Percentiles rank a stretch among this genome's conserved stretches.
Conservation (phyloP, 306 rosid species). For the Citrullus mucosospermus region DNA sequence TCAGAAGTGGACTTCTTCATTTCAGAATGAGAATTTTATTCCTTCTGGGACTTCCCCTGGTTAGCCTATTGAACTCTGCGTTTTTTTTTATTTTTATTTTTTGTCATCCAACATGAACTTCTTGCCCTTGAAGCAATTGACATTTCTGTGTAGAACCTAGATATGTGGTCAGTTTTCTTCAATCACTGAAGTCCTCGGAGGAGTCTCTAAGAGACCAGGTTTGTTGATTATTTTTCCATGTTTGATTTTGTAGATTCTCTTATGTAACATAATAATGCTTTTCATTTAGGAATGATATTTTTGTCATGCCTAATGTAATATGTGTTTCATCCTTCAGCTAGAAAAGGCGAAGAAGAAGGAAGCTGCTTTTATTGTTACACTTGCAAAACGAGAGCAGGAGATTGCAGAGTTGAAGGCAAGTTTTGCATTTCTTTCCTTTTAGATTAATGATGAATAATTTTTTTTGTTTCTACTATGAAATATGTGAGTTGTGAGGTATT, state of each 20-base stretch:
- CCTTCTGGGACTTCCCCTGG: slow-evolving; percentile 65
- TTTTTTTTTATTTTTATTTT: background rate
- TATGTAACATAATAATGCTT: background rate
- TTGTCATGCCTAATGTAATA: slow-evolving; percentile 4
- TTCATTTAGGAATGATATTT: slow-evolving; percentile 4
- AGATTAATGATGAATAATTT: background rate
- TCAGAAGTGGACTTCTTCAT: slow-evolving; percentile 64
- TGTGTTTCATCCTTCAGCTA: slow-evolving; percentile 32
- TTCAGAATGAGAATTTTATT: slow-evolving; percentile 58
- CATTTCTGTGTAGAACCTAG: slow-evolving; percentile 41
- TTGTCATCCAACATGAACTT: background rate
- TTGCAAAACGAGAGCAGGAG: slow-evolving; percentile 91
- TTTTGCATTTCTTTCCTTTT: background rate
- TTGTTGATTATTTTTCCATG: slow-evolving; percentile 5
- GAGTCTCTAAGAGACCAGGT: slow-evolving; percentile 90
- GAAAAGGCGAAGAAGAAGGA: slow-evolving; percentile 97
- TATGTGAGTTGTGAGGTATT: background rate
- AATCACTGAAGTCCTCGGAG: slow-evolving; percentile 67
- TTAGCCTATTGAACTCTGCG: slow-evolving; percentile 21
- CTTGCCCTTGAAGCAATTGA: slow-evolving; percentile 10
- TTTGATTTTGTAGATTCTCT: slow-evolving; percentile 1
- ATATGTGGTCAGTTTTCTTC: slow-evolving; percentile 61
- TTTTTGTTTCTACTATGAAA: background rate
- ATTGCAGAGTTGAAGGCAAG: slow-evolving; percentile 82
- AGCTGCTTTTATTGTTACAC: slow-evolving; percentile 87